These are phyloP conservation scores for Apiotrichum gamsii DNA, from an alignment of 1,284 basidiomycete genomes.

Conservation along the genomic window DNA sequence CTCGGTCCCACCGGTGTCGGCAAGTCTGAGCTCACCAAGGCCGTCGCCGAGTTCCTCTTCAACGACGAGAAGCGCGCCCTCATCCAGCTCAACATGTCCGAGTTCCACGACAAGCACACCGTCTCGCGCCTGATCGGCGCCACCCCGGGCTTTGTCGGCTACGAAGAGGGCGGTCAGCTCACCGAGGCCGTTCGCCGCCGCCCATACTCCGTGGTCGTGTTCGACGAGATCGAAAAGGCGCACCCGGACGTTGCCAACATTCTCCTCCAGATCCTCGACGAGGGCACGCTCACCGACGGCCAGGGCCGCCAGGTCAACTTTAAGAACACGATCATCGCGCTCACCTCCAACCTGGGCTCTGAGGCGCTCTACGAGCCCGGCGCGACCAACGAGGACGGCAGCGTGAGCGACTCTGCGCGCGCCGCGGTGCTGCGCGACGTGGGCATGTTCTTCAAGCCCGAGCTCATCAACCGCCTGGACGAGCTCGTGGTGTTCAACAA, in stretches of 20 bases:
- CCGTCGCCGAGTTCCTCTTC: conserved; percentile 77
- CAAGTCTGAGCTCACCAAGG: conserved; percentile 83
- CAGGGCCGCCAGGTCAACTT: conserved; percentile 45
- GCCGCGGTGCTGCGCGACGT: conserved; percentile 69
- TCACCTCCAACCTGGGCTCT: conserved; percentile 85
- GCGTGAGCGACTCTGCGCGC: conserved; percentile 60
- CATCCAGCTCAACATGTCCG: conserved; percentile 87
- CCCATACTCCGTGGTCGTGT: conserved; percentile 49
- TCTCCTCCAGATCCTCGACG: conserved; percentile 84
- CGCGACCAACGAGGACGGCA: conserved; percentile 60
- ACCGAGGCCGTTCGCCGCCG: conserved; percentile 80
- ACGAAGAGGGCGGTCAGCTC: conserved; percentile 74
- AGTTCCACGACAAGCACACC: conserved; percentile 85
- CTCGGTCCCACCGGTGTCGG: conserved; percentile 67
- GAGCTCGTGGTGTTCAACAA: conserved; percentile 86
- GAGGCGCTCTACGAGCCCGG: conserved; percentile 64
- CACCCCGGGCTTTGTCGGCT: conserved; percentile 87
- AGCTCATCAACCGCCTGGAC: conserved; percentile 83
- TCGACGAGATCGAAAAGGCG: conserved; percentile 85
- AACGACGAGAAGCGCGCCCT: conserved; percentile 77
- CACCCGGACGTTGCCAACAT: conserved; percentile 86
- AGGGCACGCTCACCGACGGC: conserved; percentile 75
- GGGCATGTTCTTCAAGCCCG: conserved; percentile 75
- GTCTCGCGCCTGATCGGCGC: conserved; percentile 85
- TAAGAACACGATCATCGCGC: conserved; percentile 80